These are phyloP conservation scores for Camellia japonica DNA, from an alignment of 148 eudicot genomes.

Conservation along the genomic window DNA sequence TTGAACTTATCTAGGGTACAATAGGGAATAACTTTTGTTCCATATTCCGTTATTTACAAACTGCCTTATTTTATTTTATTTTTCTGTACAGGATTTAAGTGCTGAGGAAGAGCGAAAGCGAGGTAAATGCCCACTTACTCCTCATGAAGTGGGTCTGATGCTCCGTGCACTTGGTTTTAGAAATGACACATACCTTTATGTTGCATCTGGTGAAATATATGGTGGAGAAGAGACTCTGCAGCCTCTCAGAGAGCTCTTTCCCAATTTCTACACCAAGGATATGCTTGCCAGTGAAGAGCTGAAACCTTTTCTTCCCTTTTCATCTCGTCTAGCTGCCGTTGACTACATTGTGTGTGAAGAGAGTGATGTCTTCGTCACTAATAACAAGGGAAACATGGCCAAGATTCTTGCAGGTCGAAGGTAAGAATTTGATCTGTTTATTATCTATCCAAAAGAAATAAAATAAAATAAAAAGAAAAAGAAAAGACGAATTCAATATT, in stretches of 20 bases:
- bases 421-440: slow-evolving; percentile 26
- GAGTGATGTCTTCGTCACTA: slow-evolving; percentile 84
- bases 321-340: slow-evolving; percentile 89
- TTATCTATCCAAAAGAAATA: not conserved
- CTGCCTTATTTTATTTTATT: not conserved
- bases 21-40: not conserved
- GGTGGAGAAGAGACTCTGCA: slow-evolving; percentile 77
- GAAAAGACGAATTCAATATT: not conserved
- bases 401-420: slow-evolving; percentile 88
- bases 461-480: not conserved
- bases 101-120: slow-evolving; percentile 70
- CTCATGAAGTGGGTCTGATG: slow-evolving; percentile 83
- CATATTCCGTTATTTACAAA: not conserved
- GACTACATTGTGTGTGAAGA: slow-evolving; percentile 87
- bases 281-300: slow-evolving; percentile 61
- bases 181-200: slow-evolving; percentile 70
- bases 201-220: slow-evolving; percentile 89
- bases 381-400: slow-evolving; percentile 95
- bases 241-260: slow-evolving; percentile 75
- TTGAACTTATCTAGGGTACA: not conserved
- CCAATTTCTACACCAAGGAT: slow-evolving; percentile 80
- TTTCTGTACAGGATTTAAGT: slow-evolving; percentile 49
- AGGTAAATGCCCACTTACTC: slow-evolving; percentile 89
- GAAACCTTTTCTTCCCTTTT: slow-evolving; percentile 57
- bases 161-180: slow-evolving; percentile 77